Conservation (phyloP, 306 rosid genomes). For the Canavalia gladiata region DNA sequence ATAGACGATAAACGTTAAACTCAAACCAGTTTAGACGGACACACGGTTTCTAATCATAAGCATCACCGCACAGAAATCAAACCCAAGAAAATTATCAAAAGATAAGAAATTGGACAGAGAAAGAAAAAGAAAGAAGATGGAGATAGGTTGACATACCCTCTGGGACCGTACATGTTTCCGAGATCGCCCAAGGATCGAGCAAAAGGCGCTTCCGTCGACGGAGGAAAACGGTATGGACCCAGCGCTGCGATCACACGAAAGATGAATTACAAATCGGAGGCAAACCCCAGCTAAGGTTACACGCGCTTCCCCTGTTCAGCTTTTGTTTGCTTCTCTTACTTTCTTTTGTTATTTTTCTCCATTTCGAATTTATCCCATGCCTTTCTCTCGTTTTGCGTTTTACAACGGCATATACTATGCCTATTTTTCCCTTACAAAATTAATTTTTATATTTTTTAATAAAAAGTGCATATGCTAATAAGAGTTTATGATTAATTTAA, state of each 20-base stretch:
- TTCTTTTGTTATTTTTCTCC: no score
- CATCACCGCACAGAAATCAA: not conserved
- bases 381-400: no score
- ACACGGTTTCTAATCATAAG: conserved; percentile 13
- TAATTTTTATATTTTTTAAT: no score
- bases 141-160: conserved; percentile 45
- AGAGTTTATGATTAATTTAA: no score
- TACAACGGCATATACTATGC: no score
- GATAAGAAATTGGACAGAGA: not conserved
- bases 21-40: not conserved
- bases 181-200: conserved; percentile 45
- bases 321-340: no score
- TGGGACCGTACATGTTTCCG: conserved; percentile 52
- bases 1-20: not conserved
- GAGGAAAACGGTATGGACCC: conserved; percentile 58
- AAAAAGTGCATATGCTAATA: no score
- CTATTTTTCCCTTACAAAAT: no score
- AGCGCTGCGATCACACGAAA: conserved; percentile 39
- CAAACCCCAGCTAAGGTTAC: conserved; percentile 52
- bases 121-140: not conserved
- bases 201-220: conserved; percentile 43
- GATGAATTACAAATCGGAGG: not conserved
- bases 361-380: no score
- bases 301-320: conserved; percentile 21
- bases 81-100: not conserved